Base-by-base conservation (phyloP, 495 filamentous ascomycete species). In the Ascodesmis nigricans region DNA sequence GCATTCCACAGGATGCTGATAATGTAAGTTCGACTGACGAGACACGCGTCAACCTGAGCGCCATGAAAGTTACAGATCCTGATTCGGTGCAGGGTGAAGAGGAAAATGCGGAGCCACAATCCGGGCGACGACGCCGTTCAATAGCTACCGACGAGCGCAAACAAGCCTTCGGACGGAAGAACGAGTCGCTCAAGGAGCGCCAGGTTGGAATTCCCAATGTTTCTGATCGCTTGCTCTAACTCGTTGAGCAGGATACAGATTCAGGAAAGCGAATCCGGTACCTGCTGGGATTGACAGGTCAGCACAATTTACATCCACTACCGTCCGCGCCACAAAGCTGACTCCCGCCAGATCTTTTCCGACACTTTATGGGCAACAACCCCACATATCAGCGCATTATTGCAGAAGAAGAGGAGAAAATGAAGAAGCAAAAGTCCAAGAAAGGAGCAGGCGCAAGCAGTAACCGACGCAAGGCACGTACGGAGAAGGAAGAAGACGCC, bases 301-400 rank as follows among this genome's bases (percentile, higher is more conserved):
- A 16, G 11, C 11, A 10, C 14, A 1, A 11, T 4, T 19, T 10
- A 13, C 16, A 29, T 11, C 34, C n/a, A 10, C 10, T n/a, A n/a
- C n/a, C n/a, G n/a, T n/a, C n/a, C n/a, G n/a, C n/a, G n/a, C n/a
- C n/a, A n/a, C n/a, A n/a, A n/a, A n/a, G n/a, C n/a, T n/a, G n/a
- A n/a, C n/a, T n/a, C n/a, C n/a, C n/a, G n/a, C n/a, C 19, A 29
- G 90, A 99, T 50, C 67, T 99, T 14, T 99, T 99, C 62, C 78
- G 90, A 40, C 90, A 99, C 56, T 99, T 99, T 56, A 99, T 99
- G 59, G 82, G 93, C 49, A 75, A 82, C 13, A 99, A 91, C 50
- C 87, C 82, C 1, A 71, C 71, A 23, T 80, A 95, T 50, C 75
- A 84, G 45, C 75, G 84, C 27, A 77, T 93, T 35, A 81, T 95